These are phyloP conservation scores for Periconia macrospinosa DNA, from an alignment of 2,329 filamentous ascomycete species.

Conservation along the genomic window DNA sequence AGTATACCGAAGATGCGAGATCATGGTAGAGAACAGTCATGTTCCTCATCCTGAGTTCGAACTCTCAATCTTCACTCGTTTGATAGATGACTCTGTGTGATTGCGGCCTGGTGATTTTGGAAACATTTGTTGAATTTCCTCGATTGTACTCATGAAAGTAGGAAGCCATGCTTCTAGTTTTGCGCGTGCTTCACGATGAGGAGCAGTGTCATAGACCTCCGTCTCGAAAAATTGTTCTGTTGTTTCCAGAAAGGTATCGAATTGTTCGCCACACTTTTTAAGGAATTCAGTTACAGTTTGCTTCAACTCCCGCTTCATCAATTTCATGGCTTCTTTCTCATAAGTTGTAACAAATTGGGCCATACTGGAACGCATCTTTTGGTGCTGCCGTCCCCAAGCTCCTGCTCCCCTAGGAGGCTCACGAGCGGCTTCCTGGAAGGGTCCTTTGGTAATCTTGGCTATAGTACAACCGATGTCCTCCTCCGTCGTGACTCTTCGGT, in stretches of 20 bases:
- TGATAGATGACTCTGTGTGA: too few species aligned
- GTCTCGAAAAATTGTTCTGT: background rate
- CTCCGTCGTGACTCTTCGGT: conserved; percentile 1
- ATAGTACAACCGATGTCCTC: conserved; percentile 5
- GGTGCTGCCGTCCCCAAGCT: background rate
- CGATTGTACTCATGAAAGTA: background rate
- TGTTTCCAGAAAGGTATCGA: background rate
- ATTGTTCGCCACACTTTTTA: too few species aligned
- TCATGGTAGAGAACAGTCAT: too few species aligned
- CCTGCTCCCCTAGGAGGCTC: background rate
- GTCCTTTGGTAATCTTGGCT: background rate
- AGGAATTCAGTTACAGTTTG: background rate
- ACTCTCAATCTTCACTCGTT: too few species aligned
- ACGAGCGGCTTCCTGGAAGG: background rate
- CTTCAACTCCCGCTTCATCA: background rate
- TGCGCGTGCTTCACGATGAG: background rate
- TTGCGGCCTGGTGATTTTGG: too few species aligned
- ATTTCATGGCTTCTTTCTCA: background rate
- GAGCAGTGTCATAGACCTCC: background rate
- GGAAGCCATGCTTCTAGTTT: background rate
- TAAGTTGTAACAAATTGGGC: background rate
- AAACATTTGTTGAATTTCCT: background rate
- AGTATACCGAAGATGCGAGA: too few species aligned
- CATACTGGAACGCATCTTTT: background rate
- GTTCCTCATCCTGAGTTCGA: too few species aligned